Base-by-base conservation (phyloP, 2,329 filamentous ascomycete species). In the Cadophora sp. region DNA sequence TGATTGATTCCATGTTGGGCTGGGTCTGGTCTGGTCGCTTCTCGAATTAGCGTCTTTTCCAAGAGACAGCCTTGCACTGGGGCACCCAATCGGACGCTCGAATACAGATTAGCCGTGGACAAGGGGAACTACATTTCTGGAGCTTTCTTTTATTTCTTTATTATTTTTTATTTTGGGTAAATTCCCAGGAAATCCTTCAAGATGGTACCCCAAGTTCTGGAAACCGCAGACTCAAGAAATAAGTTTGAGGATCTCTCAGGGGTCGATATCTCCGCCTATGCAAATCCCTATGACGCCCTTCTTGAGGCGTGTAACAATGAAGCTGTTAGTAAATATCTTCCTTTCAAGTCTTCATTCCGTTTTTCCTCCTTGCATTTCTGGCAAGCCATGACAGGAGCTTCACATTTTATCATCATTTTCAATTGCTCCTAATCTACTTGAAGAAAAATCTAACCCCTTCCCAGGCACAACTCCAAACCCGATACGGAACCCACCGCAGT, bases 401-500 rank as follows among this genome's bases (percentile, higher is more conserved):
- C n/a, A 1, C 3, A 22, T 20, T 7, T 6, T 56, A 9, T 4
- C 14, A 9, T 18, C 13, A n/a, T n/a, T 18, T n/a, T 5, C 27
- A 56, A 22, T n/a, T 39, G 3, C 6, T 56, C 18, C 4, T 14
- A 8, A 56, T 16, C 13, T 39, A 18, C 30, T 39, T 14, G 53
- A 56, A 36, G 22, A n/a, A 30, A 6, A 59, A 45, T 14, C 27
- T 65, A 36, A 61, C 20, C 13, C 1, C 5, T 33, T 33, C 50
- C n/a, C 30, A 76, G 76, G 62, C 62, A 33, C 62, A 72, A 59
- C 74, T 78, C 22, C 75, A 77, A 73, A 45, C 69, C 27, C 72
- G 69, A 50, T 98, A 97, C 78, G 82, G 85, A 13, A 84, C 82
- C 0, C 95, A 98, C 76, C 89, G 95, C 60, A 85, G 81, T 6